Evolutionary conservation across 2,329 filamentous ascomycete genomes (phyloP).

Genomic region (Hypoxylon sp.): DNA sequence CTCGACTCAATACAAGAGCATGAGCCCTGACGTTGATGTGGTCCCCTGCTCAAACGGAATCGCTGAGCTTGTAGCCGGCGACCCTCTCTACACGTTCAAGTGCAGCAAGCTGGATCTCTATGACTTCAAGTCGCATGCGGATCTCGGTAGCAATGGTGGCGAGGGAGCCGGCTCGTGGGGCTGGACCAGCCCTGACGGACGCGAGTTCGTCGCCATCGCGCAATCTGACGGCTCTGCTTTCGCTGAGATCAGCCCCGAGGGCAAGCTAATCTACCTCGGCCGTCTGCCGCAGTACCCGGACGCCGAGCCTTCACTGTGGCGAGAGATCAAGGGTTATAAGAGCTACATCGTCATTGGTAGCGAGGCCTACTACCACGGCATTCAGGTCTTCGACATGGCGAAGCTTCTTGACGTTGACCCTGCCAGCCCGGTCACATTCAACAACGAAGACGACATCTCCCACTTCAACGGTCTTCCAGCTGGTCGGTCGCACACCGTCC

Average conservation of each 20-base stretch:
- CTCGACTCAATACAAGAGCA: constrained; percentile 49
- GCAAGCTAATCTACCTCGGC: constrained; percentile 66
- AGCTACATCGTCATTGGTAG: constrained; percentile 56
- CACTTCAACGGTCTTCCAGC: constrained; percentile 58
- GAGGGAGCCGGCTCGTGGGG: constrained; percentile 62
- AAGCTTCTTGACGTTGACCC: constrained; percentile 65
- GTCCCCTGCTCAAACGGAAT: constrained; percentile 47
- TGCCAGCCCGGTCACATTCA: constrained; percentile 58
- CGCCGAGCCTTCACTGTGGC: constrained; percentile 61
- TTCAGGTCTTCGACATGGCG: constrained; percentile 74
- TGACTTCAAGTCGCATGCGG: constrained; percentile 54
- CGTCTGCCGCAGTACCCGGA: constrained; percentile 62
- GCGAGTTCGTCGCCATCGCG: constrained; percentile 67
- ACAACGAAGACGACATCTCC: constrained; percentile 57
- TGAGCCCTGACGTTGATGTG: constrained; percentile 40
- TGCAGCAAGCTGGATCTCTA: constrained; percentile 53
- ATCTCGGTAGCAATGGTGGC: constrained; percentile 52
- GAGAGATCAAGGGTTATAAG: constrained; percentile 62
- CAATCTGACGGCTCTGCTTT: constrained; percentile 68
- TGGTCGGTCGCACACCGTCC: constrained; percentile 61
- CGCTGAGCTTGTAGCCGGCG: constrained; percentile 45
- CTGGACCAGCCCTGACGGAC: constrained; percentile 64
- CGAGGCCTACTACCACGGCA: constrained; percentile 63
- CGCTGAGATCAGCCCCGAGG: constrained; percentile 62
- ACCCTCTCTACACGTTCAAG: constrained; percentile 50